Base-by-base conservation (phyloP, 306 rosid genomes). In the Prunus mira region DNA sequence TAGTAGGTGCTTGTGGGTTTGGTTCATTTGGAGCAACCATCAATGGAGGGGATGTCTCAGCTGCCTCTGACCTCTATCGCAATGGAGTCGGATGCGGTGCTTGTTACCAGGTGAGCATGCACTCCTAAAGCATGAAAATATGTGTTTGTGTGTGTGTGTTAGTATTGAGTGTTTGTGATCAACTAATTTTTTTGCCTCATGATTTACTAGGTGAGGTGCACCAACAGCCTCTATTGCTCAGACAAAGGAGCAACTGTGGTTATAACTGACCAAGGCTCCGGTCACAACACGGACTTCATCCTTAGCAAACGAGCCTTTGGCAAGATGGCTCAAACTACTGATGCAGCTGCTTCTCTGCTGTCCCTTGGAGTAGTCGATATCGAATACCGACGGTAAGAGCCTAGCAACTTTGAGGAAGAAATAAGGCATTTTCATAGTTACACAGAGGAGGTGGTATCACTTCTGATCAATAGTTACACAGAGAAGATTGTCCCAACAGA, bases 31-130 rank as follows among this genome's bases (percentile, higher is more conserved):
- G 97, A 80, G 97, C 98, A 58, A 92, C 91, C 3, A 27, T 92
- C 41, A 92, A 94, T 74, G 96, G 89, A 0, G 98, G 98, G 47
- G 91, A 90, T 62, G 97, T 94, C 41, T 88, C 97, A 25, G 94
- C 97, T 63, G 96, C 95, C 28, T 90, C 97, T 50, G 85, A 67
- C 38, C 97, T 94, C 67, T 94, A 89, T 70, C 65, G 91, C 45
- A 80, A 84, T 63, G 97, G 98, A 25, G 87, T 94, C 50, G 98
- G 98, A 80, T 94, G 98, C 52, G 96, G 97, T 3, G 91, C 98
- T 80, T 94, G 98, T 86, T 94, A 94, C 77, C 95, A 90, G 95
- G 98, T 91, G 49, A 84, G 72, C 63, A 34, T 57, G 12, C 6
- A 83, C 66, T 13, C 28, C 34, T 6, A 71, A 71, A 13, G 28